A percentile compares a stretch with the other conserved stretches of the same genome.
phyloP scores from a whole-genome alignment of 129 eudicot species.

The Escallonia rubra region DNA sequence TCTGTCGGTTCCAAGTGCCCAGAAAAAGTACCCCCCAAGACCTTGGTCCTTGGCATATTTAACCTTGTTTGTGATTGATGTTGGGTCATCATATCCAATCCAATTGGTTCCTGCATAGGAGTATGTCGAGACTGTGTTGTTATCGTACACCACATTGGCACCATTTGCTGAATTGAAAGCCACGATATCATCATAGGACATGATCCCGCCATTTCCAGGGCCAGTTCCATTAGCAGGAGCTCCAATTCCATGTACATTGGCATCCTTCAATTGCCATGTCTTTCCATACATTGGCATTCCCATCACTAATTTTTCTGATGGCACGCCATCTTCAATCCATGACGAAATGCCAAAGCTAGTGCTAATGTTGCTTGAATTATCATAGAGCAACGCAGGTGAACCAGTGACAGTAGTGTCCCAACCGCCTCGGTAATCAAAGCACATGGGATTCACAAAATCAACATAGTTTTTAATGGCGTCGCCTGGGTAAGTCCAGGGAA shows the following conservation, averaged over 20 bases:
- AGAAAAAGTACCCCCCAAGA: slow-evolving; percentile 42
- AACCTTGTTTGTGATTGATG: slow-evolving; percentile 20
- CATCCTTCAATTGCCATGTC: slow-evolving; percentile 35
- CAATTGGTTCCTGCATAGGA: slow-evolving; percentile 35
- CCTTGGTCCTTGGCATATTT: slow-evolving; percentile 31
- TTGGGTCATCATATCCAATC: slow-evolving; percentile 39
- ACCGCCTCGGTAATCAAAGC: slow-evolving; percentile 30
- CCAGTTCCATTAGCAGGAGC: slow-evolving; percentile 41
- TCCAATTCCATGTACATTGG: slow-evolving; percentile 31
- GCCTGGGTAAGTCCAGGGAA: slow-evolving; percentile 23
- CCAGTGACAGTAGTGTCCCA: slow-evolving; percentile 38
- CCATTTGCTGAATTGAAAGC: slow-evolving; percentile 18
- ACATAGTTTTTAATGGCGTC: slow-evolving; percentile 15
- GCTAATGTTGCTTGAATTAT: slow-evolving; percentile 28
- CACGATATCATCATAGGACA: slow-evolving; percentile 18
- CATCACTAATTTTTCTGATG: slow-evolving; percentile 33
- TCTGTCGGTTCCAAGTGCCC: slow-evolving; percentile 41
- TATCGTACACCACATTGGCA: slow-evolving; percentile 26
- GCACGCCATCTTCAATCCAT: slow-evolving; percentile 29
- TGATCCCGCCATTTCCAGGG: slow-evolving; percentile 20
- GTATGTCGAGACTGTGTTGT: slow-evolving; percentile 25
- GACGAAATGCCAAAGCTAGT: slow-evolving; percentile 32
- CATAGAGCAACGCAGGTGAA: slow-evolving; percentile 30
- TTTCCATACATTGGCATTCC: slow-evolving; percentile 43
- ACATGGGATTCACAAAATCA: slow-evolving; percentile 39